phyloP scores from a whole-genome alignment of 805 yeast genomes.

The Candida odintsovae region DNA sequence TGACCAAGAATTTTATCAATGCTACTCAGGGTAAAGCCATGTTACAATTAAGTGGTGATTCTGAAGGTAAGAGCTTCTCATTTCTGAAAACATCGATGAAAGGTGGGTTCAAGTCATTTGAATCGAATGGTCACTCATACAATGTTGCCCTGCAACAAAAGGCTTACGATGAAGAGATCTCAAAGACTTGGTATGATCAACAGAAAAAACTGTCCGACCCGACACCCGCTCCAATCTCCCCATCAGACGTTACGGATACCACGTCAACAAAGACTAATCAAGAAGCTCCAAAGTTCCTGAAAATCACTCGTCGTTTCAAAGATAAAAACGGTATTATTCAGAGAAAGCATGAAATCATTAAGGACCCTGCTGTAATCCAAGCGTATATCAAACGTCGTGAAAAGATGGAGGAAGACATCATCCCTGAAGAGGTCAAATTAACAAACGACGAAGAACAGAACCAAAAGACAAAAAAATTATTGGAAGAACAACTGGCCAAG shows the following conservation, averaged over 20 bases:
- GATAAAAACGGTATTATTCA: constrained; percentile 86
- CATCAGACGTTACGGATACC: constrained; percentile 7
- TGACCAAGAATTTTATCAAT: constrained; percentile 83
- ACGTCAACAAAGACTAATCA: constrained; percentile 17
- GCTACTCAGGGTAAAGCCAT: constrained; percentile 97
- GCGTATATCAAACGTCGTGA: constrained; percentile 75
- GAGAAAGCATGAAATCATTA: constrained; percentile 68
- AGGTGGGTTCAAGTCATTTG: constrained; percentile 65
- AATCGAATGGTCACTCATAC: constrained; percentile 61
- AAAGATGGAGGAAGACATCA: constrained; percentile 55
- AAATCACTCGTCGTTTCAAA: constrained; percentile 71
- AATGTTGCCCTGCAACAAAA: constrained; percentile 84
- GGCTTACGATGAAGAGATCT: constrained; percentile 85
- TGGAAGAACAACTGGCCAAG: constrained; percentile 80
- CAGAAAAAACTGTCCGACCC: constrained; percentile 47
- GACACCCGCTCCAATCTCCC: constrained; percentile 3
- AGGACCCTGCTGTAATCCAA: constrained; percentile 81
- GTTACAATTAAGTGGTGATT: constrained; percentile 94
- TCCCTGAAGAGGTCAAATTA: constrained; percentile 66
- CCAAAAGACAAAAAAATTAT: constrained; percentile 63
- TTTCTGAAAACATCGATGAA: constrained; percentile 90
- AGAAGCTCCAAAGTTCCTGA: constrained; percentile 32
- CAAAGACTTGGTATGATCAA: constrained; percentile 86
- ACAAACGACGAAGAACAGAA: constrained; percentile 84
- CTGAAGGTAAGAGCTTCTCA: constrained; percentile 85